A percentile compares a stretch with the other conserved stretches of the same genome.
phyloP scores from a whole-genome alignment of 345 rosid genomes.

The Hibiscus tridactylites region DNA sequence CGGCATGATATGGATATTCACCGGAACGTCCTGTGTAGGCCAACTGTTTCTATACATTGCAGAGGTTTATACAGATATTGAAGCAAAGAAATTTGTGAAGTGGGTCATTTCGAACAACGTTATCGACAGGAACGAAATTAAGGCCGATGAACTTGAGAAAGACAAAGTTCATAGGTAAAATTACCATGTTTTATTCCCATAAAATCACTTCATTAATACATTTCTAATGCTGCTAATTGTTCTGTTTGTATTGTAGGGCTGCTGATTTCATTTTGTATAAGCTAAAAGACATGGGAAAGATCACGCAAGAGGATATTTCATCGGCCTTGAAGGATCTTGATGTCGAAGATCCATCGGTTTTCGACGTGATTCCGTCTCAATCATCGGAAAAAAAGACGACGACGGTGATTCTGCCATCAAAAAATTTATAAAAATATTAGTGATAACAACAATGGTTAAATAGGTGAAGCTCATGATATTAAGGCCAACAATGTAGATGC shows the following conservation, averaged over 20 bases:
- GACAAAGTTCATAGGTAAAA: background rate
- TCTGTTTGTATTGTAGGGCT: background rate
- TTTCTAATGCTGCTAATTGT: background rate
- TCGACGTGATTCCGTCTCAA: background rate
- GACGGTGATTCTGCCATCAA: background rate
- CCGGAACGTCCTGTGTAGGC: constrained; percentile 8
- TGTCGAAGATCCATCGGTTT: constrained; percentile 6
- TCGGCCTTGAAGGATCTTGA: constrained; percentile 53
- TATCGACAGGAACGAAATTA: background rate
- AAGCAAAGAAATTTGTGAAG: constrained; percentile 3
- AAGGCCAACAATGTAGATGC: no score
- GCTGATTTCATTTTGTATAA: constrained; percentile 28
- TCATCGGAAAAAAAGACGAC: background rate
- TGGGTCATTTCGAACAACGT: background rate
- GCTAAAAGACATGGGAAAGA: constrained; percentile 89
- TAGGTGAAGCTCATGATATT: no score
- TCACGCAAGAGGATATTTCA: constrained; percentile 58
- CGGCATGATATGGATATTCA: constrained; percentile 5
- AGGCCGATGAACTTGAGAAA: background rate
- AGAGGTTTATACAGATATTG: background rate
- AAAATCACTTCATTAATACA: background rate
- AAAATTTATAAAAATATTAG: background rate
- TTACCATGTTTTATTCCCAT: background rate
- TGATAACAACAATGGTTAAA: no score
- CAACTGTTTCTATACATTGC: constrained; percentile 10